Evolutionary conservation across 192 early-diverging fungal genomes (phyloP).

Genomic region (Paraglomus brasilianum): DNA sequence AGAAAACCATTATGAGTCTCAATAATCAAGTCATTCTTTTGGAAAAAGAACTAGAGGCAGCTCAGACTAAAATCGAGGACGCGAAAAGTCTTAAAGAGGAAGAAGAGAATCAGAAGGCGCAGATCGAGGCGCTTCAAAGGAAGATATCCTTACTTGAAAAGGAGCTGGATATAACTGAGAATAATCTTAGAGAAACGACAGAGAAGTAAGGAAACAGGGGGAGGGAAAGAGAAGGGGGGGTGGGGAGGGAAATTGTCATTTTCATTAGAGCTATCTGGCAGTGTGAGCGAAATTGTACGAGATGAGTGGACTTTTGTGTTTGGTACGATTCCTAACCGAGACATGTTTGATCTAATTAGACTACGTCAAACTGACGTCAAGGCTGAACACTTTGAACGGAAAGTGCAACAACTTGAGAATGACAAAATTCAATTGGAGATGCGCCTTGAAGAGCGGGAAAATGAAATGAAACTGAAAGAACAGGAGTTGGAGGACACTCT

Average conservation of each 20-base stretch:
- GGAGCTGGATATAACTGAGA: constrained; percentile 56
- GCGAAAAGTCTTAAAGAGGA: constrained; percentile 20
- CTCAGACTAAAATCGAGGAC: constrained; percentile 20
- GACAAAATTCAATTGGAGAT: constrained; percentile 67
- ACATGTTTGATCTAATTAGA: constrained; percentile 32
- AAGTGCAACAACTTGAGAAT: constrained; percentile 77
- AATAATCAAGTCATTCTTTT: constrained; percentile 47
- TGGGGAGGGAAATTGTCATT: neutral
- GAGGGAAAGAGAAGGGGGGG: too few species aligned
- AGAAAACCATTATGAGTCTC: constrained; percentile 70
- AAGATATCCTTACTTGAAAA: constrained; percentile 46
- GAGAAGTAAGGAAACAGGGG: constrained; percentile 57
- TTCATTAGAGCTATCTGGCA: neutral
- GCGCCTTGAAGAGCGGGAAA: constrained; percentile 66
- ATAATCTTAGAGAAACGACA: constrained; percentile 51
- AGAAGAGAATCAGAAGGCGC: constrained; percentile 8
- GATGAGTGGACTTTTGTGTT: too few species aligned
- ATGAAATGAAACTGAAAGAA: constrained; percentile 67
- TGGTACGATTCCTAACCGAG: neutral
- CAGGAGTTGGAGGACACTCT: constrained; percentile 73
- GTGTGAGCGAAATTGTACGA: neutral
- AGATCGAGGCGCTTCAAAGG: constrained; percentile 11
- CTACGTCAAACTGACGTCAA: constrained; percentile 78
- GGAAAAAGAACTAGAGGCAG: constrained; percentile 18
- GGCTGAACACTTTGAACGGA: constrained; percentile 87